Conservation (phyloP, 495 filamentous ascomycete genomes). For the Hypoxylon subgilvum region DNA sequence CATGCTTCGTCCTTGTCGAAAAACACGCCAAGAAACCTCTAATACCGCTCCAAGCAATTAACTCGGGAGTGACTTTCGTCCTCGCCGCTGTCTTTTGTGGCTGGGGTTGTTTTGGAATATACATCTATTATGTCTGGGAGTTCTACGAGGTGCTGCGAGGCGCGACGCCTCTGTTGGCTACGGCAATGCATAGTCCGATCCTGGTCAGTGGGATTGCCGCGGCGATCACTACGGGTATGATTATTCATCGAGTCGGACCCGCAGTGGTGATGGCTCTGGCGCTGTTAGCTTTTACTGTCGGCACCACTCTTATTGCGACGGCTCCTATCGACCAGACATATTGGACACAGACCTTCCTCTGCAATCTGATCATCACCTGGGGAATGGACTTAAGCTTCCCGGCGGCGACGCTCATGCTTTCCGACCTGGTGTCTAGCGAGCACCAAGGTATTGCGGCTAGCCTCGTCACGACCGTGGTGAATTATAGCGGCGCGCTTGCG, state of each 20-base stretch:
- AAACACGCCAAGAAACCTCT: slow-evolving; percentile 56
- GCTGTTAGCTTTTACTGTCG: slow-evolving; percentile 57
- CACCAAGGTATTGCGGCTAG: slow-evolving; percentile 55
- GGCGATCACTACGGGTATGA: slow-evolving; percentile 57
- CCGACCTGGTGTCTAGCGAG: slow-evolving; percentile 50
- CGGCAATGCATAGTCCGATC: slow-evolving; percentile 57
- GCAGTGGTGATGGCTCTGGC: slow-evolving; percentile 60
- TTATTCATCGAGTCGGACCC: slow-evolving; percentile 54
- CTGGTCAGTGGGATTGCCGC: slow-evolving; percentile 59
- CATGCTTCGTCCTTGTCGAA: slow-evolving; percentile 61
- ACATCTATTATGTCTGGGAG: slow-evolving; percentile 64
- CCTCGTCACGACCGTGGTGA: slow-evolving; percentile 54
- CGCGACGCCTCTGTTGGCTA: slow-evolving; percentile 53
- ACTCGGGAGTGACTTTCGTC: slow-evolving; percentile 58
- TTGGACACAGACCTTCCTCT: slow-evolving; percentile 55
- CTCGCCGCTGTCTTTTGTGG: slow-evolving; percentile 63
- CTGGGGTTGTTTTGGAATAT: slow-evolving; percentile 69
- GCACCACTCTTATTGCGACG: slow-evolving; percentile 56
- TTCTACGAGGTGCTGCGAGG: slow-evolving; percentile 62
- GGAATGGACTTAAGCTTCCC: slow-evolving; percentile 61
- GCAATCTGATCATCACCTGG: slow-evolving; percentile 57
- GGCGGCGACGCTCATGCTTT: slow-evolving; percentile 51
- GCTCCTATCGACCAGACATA: slow-evolving; percentile 57
- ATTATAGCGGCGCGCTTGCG: slow-evolving; percentile 55
- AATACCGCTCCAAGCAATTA: slow-evolving; percentile 61